phyloP scores from a whole-genome alignment of 148 eudicot genomes.

The Gaultheria prostrata region DNA sequence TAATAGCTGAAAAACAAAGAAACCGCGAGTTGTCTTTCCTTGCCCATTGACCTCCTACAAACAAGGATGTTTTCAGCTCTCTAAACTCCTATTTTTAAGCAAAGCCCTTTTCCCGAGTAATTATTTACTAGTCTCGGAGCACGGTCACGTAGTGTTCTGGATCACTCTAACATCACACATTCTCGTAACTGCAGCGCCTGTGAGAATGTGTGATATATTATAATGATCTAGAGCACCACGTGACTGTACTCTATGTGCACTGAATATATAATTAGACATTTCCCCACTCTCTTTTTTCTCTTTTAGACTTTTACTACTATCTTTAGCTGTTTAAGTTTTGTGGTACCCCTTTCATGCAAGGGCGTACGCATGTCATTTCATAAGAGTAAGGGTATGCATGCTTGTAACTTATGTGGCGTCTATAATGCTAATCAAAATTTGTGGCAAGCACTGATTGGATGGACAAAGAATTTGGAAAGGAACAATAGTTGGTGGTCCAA shows the following conservation, averaged over 20 bases:
- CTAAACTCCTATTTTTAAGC: conserved; percentile 21
- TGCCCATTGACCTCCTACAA: conserved; percentile 51
- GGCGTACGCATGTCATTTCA: not conserved
- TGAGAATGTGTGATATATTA: no score
- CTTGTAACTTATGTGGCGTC: not conserved
- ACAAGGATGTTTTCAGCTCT: conserved; percentile 22
- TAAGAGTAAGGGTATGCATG: not conserved
- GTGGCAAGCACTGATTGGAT: not conserved
- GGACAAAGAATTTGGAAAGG: not conserved
- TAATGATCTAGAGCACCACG: no score
- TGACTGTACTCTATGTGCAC: no score
- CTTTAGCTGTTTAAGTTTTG: no score
- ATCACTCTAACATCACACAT: no score
- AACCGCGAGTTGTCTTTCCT: conserved; percentile 19
- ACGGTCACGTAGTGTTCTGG: no score
- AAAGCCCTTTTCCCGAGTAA: not conserved
- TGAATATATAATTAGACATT: no score
- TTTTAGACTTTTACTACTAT: not conserved
- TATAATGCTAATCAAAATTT: not conserved
- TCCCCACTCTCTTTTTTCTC: not conserved
- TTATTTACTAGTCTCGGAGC: no score
- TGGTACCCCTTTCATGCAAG: not conserved
- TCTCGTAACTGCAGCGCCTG: no score
- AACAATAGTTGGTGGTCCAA: not conserved
- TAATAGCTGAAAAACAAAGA: conserved; percentile 24